phyloP scores from a whole-genome alignment of 768 basidiomycete genomes.

The Lentinula sp. region DNA sequence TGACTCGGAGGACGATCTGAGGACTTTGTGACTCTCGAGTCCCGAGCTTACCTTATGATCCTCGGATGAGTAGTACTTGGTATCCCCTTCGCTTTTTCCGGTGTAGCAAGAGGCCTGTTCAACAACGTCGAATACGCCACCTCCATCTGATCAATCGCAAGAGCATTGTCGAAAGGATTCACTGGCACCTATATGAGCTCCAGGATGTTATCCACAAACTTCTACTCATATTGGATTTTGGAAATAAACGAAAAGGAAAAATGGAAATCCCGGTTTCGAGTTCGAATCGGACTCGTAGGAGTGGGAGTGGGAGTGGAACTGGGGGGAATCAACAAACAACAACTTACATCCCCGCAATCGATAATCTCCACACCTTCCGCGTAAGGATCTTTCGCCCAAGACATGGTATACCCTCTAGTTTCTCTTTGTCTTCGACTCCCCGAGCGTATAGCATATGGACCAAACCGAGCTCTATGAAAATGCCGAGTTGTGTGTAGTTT shows the following conservation, averaged over 20 bases:
- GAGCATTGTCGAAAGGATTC: slow-evolving; percentile 73
- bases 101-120: slow-evolving; percentile 42
- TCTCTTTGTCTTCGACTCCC: slow-evolving; percentile 66
- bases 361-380: slow-evolving; percentile 49
- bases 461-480: slow-evolving; percentile 71
- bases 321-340: no score
- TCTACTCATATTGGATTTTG: background rate
- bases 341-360: slow-evolving; percentile 76
- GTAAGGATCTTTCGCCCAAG: slow-evolving; percentile 72
- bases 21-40: background rate
- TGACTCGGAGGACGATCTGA: background rate
- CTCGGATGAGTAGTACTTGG: slow-evolving; percentile 48
- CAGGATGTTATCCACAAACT: background rate
- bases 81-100: background rate
- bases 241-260: no score
- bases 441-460: slow-evolving; percentile 78
- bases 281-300: no score
- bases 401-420: slow-evolving; percentile 54
- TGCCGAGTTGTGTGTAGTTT: background rate
- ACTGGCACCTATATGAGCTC: slow-evolving; percentile 53
- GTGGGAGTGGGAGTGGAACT: no score
- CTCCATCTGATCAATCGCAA: slow-evolving; percentile 84
- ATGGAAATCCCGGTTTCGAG: no score
- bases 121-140: slow-evolving; percentile 78
- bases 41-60: slow-evolving; percentile 47